These are phyloP conservation scores for Chenopodium album DNA, from an alignment of 148 eudicot species.

Conservation along the genomic window DNA sequence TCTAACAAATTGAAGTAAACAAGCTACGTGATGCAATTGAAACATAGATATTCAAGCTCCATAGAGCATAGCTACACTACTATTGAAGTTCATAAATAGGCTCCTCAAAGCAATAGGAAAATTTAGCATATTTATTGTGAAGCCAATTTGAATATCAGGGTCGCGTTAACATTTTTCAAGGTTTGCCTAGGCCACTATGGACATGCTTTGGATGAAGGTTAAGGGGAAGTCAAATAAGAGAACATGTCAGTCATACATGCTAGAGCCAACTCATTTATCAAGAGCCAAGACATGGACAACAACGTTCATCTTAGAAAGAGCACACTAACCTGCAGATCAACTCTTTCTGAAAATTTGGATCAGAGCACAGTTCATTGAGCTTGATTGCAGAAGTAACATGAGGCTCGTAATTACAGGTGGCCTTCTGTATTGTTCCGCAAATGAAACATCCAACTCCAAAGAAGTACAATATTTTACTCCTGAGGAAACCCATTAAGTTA, in stretches of 20 bases:
- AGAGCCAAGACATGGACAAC: background rate
- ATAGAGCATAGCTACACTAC: too few relatives aligned
- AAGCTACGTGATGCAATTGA: too few relatives aligned
- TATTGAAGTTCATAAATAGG: too few relatives aligned
- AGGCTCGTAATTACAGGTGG: background rate
- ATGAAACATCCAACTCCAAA: background rate
- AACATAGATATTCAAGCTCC: too few relatives aligned
- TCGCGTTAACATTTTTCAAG: too few relatives aligned
- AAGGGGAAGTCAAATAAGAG: too few relatives aligned
- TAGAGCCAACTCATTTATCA: background rate
- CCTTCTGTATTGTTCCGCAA: background rate
- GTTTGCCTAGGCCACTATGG: too few relatives aligned
- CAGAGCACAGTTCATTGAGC: background rate
- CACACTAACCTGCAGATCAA: constrained; percentile 9
- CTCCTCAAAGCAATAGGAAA: background rate
- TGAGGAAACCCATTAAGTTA: background rate
- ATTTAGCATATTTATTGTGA: background rate
- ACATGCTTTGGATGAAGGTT: too few relatives aligned
- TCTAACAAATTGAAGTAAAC: too few relatives aligned
- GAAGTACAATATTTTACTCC: background rate
- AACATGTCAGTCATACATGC: background rate
- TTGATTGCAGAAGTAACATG: background rate
- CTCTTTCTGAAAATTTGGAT: background rate
- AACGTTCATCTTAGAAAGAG: background rate
- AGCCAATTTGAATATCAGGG: background rate